Evolutionary conservation across 1,284 basidiomycete species (phyloP).

Genomic region (Megacollybia platyphylla): DNA sequence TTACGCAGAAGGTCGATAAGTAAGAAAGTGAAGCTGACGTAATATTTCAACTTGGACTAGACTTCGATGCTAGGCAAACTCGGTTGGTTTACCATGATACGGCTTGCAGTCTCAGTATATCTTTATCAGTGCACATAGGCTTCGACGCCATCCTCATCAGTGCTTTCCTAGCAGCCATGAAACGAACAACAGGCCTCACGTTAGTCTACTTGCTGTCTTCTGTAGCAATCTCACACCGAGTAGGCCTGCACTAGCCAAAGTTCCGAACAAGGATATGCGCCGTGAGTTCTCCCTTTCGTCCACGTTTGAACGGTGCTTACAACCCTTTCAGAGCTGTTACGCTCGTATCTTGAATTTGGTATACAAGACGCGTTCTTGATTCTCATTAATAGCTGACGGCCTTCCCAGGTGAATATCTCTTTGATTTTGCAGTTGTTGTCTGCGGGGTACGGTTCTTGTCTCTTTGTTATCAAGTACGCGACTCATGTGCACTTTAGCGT

Average conservation of each 20-base stretch:
- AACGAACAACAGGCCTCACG: conserved; percentile 72
- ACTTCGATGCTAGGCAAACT: no score
- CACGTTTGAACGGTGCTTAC: conserved; percentile 4
- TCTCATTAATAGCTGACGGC: conserved; percentile 5
- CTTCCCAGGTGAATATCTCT: conserved; percentile 57
- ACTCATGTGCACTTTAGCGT: background rate
- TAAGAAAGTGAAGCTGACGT: no score
- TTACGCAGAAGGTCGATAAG: no score
- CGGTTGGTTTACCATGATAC: no score
- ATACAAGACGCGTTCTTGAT: conserved; percentile 11
- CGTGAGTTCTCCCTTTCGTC: conserved; percentile 35
- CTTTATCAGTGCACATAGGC: conserved; percentile 47
- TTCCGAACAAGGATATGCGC: conserved; percentile 74
- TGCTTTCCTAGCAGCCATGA: conserved; percentile 69
- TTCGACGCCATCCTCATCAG: conserved; percentile 69
- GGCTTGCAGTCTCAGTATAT: no score
- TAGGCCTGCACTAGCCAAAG: conserved; percentile 56
- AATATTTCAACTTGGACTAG: no score
- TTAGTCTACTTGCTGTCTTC: conserved; percentile 22
- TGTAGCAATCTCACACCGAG: background rate
- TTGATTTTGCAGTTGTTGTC: conserved; percentile 73
- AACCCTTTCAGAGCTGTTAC: conserved; percentile 42
- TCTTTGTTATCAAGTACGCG: background rate
- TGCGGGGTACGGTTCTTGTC: conserved; percentile 45
- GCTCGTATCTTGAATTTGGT: conserved; percentile 72